Evolutionary conservation across 2,329 filamentous ascomycete species (phyloP).

Genomic region (Daldinia sp.): DNA sequence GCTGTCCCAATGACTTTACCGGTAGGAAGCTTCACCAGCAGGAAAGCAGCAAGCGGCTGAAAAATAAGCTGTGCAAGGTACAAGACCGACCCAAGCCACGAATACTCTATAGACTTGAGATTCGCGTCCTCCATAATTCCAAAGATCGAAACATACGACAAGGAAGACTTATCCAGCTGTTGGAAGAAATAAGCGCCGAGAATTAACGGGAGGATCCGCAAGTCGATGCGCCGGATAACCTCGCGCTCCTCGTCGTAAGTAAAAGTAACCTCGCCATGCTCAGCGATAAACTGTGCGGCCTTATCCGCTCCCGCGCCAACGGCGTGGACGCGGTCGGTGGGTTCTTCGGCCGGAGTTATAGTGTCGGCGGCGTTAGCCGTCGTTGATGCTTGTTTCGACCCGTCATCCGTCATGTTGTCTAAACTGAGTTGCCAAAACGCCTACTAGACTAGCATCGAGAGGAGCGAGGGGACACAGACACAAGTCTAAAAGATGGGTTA

Average conservation of each 20-base stretch:
- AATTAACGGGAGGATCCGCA: constrained; percentile 58
- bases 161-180: constrained; percentile 60
- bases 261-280: constrained; percentile 52
- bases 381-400: constrained; percentile 13
- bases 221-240: constrained; percentile 58
- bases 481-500: background rate
- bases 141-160: constrained; percentile 58
- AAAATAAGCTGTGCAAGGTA: constrained; percentile 68
- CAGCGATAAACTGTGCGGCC: constrained; percentile 55
- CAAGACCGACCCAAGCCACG: constrained; percentile 68
- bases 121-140: constrained; percentile 57
- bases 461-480: background rate
- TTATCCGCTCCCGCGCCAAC: constrained; percentile 47
- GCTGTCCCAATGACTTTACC: constrained; percentile 62
- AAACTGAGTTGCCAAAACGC: background rate
- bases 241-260: constrained; percentile 59
- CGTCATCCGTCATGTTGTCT: constrained; percentile 34
- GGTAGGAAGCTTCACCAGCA: constrained; percentile 62
- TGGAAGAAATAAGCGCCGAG: constrained; percentile 67
- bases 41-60: constrained; percentile 62
- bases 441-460: background rate
- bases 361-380: constrained; percentile 27
- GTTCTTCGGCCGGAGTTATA: constrained; percentile 32
- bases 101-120: constrained; percentile 58
- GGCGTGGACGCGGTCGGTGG: constrained; percentile 6